Evolutionary conservation across 2,329 filamentous ascomycete species (phyloP), one percentile per base, ranked within the genome.

Genomic region (Coleophoma crateriformis): DNA sequence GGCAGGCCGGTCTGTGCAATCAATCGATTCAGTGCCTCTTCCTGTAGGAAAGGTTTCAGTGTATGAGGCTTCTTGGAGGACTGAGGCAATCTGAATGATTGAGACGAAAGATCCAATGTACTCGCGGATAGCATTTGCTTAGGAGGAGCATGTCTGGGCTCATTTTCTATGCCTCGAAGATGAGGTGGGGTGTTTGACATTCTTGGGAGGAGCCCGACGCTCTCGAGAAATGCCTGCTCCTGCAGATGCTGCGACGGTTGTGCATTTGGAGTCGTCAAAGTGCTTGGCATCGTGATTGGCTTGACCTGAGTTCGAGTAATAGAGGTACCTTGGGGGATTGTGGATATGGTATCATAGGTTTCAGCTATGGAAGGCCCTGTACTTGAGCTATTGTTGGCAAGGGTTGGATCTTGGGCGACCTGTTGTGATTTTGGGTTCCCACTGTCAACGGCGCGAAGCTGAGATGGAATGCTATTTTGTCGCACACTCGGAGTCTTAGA

Each of bases 111-210:
- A 27, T 27, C 27, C 27, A 27, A 27, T 27, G 27, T 27, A 27
- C 27, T 27, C 27, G 27, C 27, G 8, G 12, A 15, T 11, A 17
- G 15, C 11, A 22, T 20, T 12, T 41, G 39, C 13, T 19, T 22
- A 20, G 39, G 35, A 41, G 41, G 38, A 49, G 22, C 27, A 11
- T 42, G 46, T 8, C 13, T 32, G 13, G 44, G n/a, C 20, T 19
- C 20, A n/a, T 35, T 27, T 33, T 51, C 44, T n/a, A 41, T 15
- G 22, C 33, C 50, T 39, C 41, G 33, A 14, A 50, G 37, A 43
- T 52, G 47, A 33, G 47, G 50, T 7, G 47, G 47, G 33, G 50
- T 27, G 46, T 42, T 42, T 39, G 33, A 13, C 19, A 38, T 19
- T 27, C 27, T 27, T 27, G 3, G 27, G 27, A 27, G 27, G 27